These are phyloP conservation scores for Pseudogymnoascus sp. DNA, from an alignment of 2,329 filamentous ascomycete species.

Conservation along the genomic window DNA sequence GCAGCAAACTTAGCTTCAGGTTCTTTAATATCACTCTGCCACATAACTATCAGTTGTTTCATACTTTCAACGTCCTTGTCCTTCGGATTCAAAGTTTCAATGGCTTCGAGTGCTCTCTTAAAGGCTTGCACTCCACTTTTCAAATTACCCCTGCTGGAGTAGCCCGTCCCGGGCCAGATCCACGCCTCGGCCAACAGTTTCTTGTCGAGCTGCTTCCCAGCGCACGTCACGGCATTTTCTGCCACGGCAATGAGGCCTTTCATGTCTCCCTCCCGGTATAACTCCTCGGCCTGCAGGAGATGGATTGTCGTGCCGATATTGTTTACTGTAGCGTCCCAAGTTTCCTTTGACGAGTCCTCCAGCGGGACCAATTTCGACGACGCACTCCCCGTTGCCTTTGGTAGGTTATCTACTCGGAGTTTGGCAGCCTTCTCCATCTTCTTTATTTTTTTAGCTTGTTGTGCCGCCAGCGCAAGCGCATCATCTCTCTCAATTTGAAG, in stretches of 20 bases:
- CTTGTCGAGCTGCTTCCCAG: not conserved
- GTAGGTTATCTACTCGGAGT: no score
- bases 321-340: not conserved
- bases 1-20: not conserved
- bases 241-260: not conserved
- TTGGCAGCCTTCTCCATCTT: not conserved
- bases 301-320: not conserved
- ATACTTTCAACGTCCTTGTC: not conserved
- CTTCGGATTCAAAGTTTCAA: not conserved
- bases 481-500: not conserved
- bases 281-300: not conserved
- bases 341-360: not conserved
- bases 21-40: not conserved
- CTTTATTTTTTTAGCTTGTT: not conserved
- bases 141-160: not conserved
- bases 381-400: not conserved
- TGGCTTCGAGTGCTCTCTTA: not conserved
- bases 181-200: not conserved
- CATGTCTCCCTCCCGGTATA: not conserved
- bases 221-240: not conserved
- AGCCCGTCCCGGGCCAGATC: not conserved
- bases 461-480: not conserved
- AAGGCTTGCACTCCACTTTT: not conserved
- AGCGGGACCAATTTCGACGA: not conserved
- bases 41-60: not conserved